phyloP scores from a whole-genome alignment of 129 eudicot genomes.

The Artemisia tridentata region DNA sequence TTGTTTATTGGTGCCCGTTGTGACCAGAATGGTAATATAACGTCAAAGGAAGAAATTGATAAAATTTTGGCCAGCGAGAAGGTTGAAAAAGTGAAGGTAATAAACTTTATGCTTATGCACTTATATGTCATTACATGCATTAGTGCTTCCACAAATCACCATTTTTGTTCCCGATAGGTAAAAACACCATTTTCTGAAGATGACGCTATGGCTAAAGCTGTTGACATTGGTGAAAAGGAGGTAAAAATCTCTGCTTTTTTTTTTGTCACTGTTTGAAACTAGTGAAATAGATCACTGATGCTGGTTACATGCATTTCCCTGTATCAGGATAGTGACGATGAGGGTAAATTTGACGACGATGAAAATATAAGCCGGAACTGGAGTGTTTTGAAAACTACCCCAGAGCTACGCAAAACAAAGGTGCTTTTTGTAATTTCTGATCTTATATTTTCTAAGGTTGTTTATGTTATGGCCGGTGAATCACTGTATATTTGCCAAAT shows the following conservation, averaged over 20 bases:
- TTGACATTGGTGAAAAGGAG: conserved; percentile 97
- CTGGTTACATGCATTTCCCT: conserved; percentile 4
- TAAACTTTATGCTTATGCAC: background rate
- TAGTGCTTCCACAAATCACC: background rate
- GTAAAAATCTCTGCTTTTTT: conserved; percentile 38
- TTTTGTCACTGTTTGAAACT: background rate
- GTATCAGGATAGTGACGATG: conserved; percentile 64
- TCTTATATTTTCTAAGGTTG: background rate
- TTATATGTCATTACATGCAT: conserved; percentile 14
- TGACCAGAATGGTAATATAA: conserved; percentile 74
- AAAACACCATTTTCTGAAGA: conserved; percentile 46
- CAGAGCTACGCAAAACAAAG: conserved; percentile 82
- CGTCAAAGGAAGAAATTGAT: conserved; percentile 84
- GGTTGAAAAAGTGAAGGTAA: conserved; percentile 76
- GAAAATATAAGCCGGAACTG: conserved; percentile 84
- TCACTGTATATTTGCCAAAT: too few relatives aligned
- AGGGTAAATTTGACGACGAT: conserved; percentile 60
- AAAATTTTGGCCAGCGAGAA: conserved; percentile 69
- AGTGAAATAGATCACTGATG: background rate
- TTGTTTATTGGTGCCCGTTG: conserved; percentile 14
- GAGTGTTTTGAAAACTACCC: conserved; percentile 88
- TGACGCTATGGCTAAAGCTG: conserved; percentile 97
- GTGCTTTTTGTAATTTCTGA: conserved; percentile 32
- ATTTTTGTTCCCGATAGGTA: conserved; percentile 32
- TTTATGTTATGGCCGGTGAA: too few relatives aligned